phyloP scores from a whole-genome alignment of 495 filamentous ascomycete genomes.

The Thozetella sp. region DNA sequence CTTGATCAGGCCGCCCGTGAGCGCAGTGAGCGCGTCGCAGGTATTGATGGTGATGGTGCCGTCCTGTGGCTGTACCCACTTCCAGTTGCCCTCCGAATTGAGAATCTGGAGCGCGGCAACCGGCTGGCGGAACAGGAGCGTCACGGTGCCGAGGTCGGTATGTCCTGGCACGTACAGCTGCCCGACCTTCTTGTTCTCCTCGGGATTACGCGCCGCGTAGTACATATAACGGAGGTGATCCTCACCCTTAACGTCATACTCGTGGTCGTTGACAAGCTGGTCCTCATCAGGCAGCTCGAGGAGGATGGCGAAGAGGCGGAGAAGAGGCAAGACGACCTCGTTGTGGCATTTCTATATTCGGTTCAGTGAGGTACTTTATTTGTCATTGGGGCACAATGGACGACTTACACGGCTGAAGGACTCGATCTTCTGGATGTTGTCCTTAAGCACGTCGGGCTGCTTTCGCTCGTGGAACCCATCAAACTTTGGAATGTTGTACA shows the following conservation, averaged over 20 bases:
- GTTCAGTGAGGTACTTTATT: no score
- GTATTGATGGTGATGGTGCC: conserved; percentile 57
- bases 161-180: conserved; percentile 39
- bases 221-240: conserved; percentile 57
- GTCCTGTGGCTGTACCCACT: conserved; percentile 49
- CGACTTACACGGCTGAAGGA: conserved; percentile 39
- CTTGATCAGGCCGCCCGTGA: conserved; percentile 52
- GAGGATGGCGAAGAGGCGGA: conserved; percentile 53
- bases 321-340: conserved; percentile 49
- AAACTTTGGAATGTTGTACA: conserved; percentile 56
- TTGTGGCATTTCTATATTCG: conserved; percentile 48
- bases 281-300: conserved; percentile 52
- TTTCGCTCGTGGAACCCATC: conserved; percentile 39
- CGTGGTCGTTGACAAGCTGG: conserved; percentile 46
- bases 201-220: conserved; percentile 42
- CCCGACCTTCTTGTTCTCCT: conserved; percentile 50
- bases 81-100: conserved; percentile 46
- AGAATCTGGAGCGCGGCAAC: conserved; percentile 52
- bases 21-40: conserved; percentile 47
- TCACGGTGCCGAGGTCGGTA: conserved; percentile 58
- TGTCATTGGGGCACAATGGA: not conserved
- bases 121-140: conserved; percentile 54
- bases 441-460: conserved; percentile 36
- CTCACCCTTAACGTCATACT: conserved; percentile 47
- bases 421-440: conserved; percentile 32